phyloP scores from a whole-genome alignment of 2,329 filamentous ascomycete species.

The Thelonectria rubi region DNA sequence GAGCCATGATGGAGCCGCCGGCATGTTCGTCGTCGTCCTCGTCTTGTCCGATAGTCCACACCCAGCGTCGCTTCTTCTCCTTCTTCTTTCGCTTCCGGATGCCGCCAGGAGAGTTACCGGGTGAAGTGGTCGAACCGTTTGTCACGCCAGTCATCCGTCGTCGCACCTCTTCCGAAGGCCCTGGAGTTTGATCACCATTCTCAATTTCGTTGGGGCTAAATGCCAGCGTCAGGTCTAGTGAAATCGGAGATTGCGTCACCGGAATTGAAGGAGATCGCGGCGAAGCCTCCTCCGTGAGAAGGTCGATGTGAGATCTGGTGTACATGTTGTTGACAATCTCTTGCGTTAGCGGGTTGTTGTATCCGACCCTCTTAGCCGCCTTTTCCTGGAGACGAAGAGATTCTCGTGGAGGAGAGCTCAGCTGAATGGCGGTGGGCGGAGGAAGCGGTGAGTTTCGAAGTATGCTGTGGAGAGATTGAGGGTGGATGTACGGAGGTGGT shows the following conservation, averaged over 20 bases:
- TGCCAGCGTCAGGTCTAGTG: slow-evolving; percentile 60
- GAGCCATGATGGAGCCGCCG: slow-evolving; percentile 54
- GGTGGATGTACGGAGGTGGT: slow-evolving; percentile 64
- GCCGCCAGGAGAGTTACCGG: slow-evolving; percentile 51
- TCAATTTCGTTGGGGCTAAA: slow-evolving; percentile 64
- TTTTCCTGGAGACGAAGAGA: slow-evolving; percentile 65
- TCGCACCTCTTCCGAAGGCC: slow-evolving; percentile 71
- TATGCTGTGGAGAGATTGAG: slow-evolving; percentile 68
- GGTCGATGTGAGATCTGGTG: slow-evolving; percentile 69
- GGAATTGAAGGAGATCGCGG: slow-evolving; percentile 53
- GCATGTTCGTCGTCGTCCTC: slow-evolving; percentile 56
- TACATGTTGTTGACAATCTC: slow-evolving; percentile 72
- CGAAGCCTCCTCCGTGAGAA: slow-evolving; percentile 66
- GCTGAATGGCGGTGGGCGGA: slow-evolving; percentile 59
- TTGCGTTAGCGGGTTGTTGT: slow-evolving; percentile 69
- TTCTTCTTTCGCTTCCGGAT: slow-evolving; percentile 62
- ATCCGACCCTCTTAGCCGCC: slow-evolving; percentile 65
- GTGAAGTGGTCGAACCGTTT: slow-evolving; percentile 53
- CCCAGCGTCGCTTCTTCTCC: slow-evolving; percentile 71
- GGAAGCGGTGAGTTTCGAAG: slow-evolving; percentile 72
- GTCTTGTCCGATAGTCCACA: slow-evolving; percentile 71
- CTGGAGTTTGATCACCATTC: slow-evolving; percentile 70
- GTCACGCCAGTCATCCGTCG: slow-evolving; percentile 62
- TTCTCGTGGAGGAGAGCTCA: slow-evolving; percentile 62
- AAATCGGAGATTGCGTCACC: slow-evolving; percentile 49